Conservation (phyloP, 2,329 filamentous ascomycete species). For the Rhynchosporium agropyri region DNA sequence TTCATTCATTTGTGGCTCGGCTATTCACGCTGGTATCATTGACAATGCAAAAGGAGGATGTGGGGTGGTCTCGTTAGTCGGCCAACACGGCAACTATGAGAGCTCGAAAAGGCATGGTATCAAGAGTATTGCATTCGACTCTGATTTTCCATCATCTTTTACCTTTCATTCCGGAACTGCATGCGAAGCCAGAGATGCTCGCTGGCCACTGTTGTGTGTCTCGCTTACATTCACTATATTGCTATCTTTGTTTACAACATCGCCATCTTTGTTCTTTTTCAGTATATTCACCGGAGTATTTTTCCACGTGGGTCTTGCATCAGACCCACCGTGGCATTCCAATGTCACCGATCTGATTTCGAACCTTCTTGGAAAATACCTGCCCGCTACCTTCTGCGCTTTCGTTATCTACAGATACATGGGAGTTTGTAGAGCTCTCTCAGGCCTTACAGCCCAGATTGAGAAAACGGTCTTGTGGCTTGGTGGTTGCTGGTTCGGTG, state of each 20-base stretch:
- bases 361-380: conserved; percentile 75
- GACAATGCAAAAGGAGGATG: conserved; percentile 74
- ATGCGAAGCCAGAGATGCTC: conserved; percentile 73
- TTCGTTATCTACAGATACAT: conserved; percentile 89
- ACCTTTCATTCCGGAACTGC: conserved; percentile 69
- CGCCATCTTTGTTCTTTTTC: conserved; percentile 81
- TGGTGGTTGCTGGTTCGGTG: conserved; percentile 86
- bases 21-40: conserved; percentile 81
- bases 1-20: conserved; percentile 83
- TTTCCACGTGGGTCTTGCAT: conserved; percentile 86
- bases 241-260: conserved; percentile 80
- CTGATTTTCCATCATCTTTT: conserved; percentile 87
- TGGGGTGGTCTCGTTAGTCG: conserved; percentile 75
- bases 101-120: conserved; percentile 73
- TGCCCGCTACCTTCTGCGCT: conserved; percentile 85
- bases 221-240: conserved; percentile 78
- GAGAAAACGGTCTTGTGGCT: conserved; percentile 92
- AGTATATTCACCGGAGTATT: conserved; percentile 81
- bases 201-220: conserved; percentile 82
- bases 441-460: conserved; percentile 75
- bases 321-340: conserved; percentile 75
- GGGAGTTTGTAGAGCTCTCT: conserved; percentile 70
- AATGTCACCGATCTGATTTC: conserved; percentile 74
- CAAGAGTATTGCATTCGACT: conserved; percentile 75
- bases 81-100: conserved; percentile 65